Evolutionary conservation across 768 basidiomycete genomes (phyloP).

Genomic region (Mrakia frigida): DNA sequence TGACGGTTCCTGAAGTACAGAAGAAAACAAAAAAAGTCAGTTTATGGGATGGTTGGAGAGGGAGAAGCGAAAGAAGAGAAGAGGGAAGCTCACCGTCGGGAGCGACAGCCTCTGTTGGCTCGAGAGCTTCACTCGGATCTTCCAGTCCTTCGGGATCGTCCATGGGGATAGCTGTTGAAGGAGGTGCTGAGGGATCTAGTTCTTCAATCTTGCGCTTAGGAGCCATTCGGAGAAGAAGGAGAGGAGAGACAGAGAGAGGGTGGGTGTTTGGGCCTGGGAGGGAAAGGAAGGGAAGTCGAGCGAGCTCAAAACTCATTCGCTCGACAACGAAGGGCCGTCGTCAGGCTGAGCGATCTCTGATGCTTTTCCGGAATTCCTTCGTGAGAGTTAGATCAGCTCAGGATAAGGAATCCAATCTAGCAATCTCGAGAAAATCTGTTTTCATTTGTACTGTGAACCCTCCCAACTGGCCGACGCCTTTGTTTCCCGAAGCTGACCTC

Average conservation of each 20-base stretch:
- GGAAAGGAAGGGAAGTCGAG: neutral
- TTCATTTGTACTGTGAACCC: no score
- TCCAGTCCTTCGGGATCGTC: neutral
- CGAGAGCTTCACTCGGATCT: conserved; percentile 21
- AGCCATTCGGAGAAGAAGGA: neutral
- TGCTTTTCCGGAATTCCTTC: no score
- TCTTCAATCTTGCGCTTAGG: conserved; percentile 6
- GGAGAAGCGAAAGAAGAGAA: neutral
- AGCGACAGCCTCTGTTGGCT: conserved; percentile 29
- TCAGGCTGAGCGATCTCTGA: no score
- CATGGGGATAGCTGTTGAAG: neutral
- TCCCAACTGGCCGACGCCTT: neutral
- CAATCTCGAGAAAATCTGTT: no score
- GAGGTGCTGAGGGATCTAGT: neutral
- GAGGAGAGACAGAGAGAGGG: neutral
- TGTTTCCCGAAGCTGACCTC: neutral
- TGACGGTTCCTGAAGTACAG: conserved; percentile 4
- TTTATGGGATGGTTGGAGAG: neutral
- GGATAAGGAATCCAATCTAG: no score
- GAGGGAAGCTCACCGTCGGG: conserved; percentile 24
- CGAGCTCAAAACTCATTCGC: neutral
- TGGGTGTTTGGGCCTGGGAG: neutral
- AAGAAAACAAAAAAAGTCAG: neutral
- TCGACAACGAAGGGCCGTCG: neutral
- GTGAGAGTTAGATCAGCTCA: no score